Conservation (phyloP, 345 rosid genomes). For the Aurinia saxatilis region DNA sequence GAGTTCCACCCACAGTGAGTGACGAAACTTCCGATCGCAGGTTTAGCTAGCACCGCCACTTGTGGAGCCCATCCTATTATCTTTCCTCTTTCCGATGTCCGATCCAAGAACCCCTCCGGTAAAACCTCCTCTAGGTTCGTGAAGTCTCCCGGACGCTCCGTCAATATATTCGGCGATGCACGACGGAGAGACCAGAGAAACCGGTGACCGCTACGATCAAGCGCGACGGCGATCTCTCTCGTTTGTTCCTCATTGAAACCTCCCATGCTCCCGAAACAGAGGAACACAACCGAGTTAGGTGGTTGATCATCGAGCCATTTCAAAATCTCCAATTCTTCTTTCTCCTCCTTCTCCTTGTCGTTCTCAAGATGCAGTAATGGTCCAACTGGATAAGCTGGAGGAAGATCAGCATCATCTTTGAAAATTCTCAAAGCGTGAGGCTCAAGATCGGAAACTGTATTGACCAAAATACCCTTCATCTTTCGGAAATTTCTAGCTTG, state of each 20-base stretch:
- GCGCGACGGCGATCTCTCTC: conserved; percentile 37
- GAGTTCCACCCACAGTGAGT: conserved; percentile 80
- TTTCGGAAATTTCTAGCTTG: conserved; percentile 18
- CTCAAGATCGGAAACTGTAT: conserved; percentile 48
- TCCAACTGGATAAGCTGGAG: conserved; percentile 38
- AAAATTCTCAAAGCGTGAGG: conserved; percentile 25
- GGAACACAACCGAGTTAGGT: conserved; percentile 40
- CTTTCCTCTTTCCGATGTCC: conserved; percentile 34
- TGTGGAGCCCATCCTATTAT: conserved; percentile 64
- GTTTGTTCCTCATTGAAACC: conserved; percentile 41
- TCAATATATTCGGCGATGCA: neutral
- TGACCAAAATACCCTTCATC: conserved; percentile 43
- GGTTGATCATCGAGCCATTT: conserved; percentile 57
- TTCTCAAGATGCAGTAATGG: conserved; percentile 37
- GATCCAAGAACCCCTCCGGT: conserved; percentile 40
- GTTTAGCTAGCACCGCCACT: conserved; percentile 34
- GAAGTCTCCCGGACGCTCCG: conserved; percentile 13
- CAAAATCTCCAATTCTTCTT: conserved; percentile 19
- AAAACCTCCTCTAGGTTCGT: conserved; percentile 16
- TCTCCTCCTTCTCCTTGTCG: neutral
- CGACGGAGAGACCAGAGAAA: conserved; percentile 58
- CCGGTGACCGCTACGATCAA: conserved; percentile 36
- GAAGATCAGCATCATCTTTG: neutral
- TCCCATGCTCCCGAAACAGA: conserved; percentile 67
- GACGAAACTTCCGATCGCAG: conserved; percentile 44